Base-by-base conservation (phyloP, 192 early-diverging fungal genomes). In the Rhizophlyctis rosea region DNA sequence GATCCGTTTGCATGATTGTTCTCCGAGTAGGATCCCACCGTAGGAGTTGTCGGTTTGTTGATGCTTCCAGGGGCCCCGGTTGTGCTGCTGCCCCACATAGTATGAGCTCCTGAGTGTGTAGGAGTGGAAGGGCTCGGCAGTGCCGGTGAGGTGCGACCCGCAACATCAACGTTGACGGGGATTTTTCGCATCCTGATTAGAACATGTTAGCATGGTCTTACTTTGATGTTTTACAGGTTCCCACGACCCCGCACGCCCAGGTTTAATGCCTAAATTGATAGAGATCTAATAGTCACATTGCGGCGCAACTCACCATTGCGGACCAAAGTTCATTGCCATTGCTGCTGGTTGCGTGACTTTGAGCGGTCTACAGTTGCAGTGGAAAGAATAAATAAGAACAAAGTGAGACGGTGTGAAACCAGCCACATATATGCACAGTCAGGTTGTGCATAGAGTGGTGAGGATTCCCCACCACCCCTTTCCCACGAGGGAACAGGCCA, bases 281-380 rank as follows among this genome's bases (percentile, higher is more conserved):
- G 5, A 52, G 9, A 7, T 14, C 50, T 23, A 52, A 23, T 27
- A 9, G 9, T 27, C 9, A 14, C 50, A 35, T n/a, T 29, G n/a
- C n/a, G n/a, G n/a, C 18, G 11, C 11, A 21, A 61, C 67, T 53
- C 34, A 68, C 67, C 67, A 68, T 35, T 68, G 67, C 28, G 67
- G 67, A 28, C 67, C 67, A 47, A 68, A 68, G 59, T 68, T 68
- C 67, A 68, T 68, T 34, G 67, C 67, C 67, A 68, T 68, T 68
- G 13, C 55, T 44, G 39, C 7, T 44, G n/a, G n/a, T n/a, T n/a
- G n/a, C n/a, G n/a, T n/a, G n/a, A n/a, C n/a, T n/a, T n/a, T n/a
- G n/a, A n/a, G n/a, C n/a, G n/a, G n/a, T n/a, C n/a, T n/a, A n/a
- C n/a, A n/a, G n/a, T n/a, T n/a, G n/a, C n/a, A n/a, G n/a, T n/a